Base-by-base conservation (phyloP, 495 filamentous ascomycete species). In the Penicillium flavigenum region DNA sequence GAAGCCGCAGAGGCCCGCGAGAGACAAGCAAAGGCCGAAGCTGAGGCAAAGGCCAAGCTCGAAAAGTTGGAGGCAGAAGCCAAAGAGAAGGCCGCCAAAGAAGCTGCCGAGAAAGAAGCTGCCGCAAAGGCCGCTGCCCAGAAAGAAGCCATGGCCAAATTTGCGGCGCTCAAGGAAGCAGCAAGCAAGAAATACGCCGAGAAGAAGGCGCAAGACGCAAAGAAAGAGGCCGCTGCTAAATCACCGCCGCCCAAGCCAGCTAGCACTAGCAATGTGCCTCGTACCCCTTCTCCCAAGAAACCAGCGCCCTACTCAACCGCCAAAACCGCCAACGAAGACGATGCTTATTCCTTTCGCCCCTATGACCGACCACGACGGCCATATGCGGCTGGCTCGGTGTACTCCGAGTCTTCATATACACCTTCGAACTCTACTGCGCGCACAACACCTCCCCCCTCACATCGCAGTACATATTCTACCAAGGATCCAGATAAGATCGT, bases 401-500 rank as follows among this genome's bases (percentile, higher is more conserved):
- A 86, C 61, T 94, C 91, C 38, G 90, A 92, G 65, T 90, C 89
- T 24, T 93, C 89, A 11, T 96, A 91, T 68, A 86, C 90, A 2
- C 81, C 89, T 1, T 93, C 88, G 3, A 82, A 87, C 47, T 88
- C 88, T 10, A 96, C 92, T 0, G 81, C 88, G n/a, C 85, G 88
- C 31, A 95, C 92, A 4, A 91, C 88, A 3, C 91, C 92, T 31
- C 91, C 92, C 3, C 89, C 89, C 0, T 89, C 87, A 10, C 80
- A 84, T 55, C 86, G 89, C 27, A 83, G 84, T 1, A 72, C 84
- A 17, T 98, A 98, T 69, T 80, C 80, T 17, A 96, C 90, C 41
- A 87, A 88, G 62, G 93, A 98, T 70, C 91, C 92, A 4, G 84
- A 94, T 67, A 98, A 98, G 79, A 94, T 98, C 61, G 85, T 95